Evolutionary conservation across 2,329 filamentous ascomycete species (phyloP).

Genomic region (Tolypocladium tropicale): DNA sequence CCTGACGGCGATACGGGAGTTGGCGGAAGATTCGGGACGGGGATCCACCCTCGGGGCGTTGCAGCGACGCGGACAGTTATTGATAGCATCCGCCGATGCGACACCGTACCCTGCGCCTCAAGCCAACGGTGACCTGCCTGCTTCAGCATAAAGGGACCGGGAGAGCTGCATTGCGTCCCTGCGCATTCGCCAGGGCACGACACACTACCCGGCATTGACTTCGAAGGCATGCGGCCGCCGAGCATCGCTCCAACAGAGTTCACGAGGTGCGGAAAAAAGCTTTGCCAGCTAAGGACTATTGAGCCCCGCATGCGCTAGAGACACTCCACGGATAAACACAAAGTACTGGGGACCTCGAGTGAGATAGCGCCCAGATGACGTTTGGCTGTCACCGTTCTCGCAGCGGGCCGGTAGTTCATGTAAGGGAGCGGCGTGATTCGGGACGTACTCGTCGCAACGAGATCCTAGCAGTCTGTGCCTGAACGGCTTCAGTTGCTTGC

Average conservation of each 20-base stretch:
- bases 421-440: no score
- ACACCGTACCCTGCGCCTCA: neutral
- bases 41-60: neutral
- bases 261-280: neutral
- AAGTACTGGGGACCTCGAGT: neutral
- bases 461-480: no score
- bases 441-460: no score
- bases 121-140: no score
- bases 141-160: neutral
- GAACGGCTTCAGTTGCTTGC: neutral
- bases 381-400: no score
- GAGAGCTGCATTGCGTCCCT: neutral
- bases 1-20: neutral
- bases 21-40: neutral
- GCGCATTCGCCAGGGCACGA: neutral
- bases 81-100: neutral
- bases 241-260: neutral
- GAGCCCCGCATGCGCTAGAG: conserved; percentile 1
- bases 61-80: no score
- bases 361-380: neutral
- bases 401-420: no score
- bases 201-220: neutral
- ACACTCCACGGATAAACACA: neutral
- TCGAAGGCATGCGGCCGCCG: neutral
- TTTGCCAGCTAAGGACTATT: neutral